phyloP scores from a whole-genome alignment of 2,329 filamentous ascomycete species.

The Zymoseptoria ardabiliae region DNA sequence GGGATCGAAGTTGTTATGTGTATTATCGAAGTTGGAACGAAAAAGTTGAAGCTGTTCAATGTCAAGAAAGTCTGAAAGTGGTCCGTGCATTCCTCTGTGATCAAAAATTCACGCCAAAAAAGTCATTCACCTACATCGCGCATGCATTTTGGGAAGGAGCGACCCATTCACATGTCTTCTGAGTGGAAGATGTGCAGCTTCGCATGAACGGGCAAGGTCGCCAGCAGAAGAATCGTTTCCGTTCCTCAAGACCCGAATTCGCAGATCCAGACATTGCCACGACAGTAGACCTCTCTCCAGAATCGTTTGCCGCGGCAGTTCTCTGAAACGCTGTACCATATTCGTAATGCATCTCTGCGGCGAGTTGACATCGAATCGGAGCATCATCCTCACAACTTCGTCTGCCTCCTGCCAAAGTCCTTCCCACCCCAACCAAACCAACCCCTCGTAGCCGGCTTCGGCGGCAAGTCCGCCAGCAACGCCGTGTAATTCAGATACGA shows the following conservation, averaged over 20 bases:
- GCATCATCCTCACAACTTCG: conserved; percentile 10
- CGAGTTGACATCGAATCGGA: no score
- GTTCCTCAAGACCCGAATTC: no score
- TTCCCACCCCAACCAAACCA: conserved; percentile 6
- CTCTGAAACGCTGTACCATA: no score
- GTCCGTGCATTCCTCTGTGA: neutral
- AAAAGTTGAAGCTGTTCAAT: neutral
- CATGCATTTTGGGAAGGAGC: no score
- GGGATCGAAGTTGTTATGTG: neutral
- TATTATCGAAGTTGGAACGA: neutral
- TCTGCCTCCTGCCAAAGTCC: conserved; percentile 11
- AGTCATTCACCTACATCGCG: neutral
- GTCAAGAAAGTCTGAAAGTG: neutral
- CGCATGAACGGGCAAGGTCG: no score
- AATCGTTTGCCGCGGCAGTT: no score
- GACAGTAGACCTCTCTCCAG: no score
- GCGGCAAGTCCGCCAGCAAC: conserved; percentile 45
- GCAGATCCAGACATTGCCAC: no score
- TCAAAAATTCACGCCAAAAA: neutral
- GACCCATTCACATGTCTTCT: no score
- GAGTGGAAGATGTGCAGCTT: no score
- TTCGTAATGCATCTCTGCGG: no score
- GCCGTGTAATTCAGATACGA: conserved; percentile 45
- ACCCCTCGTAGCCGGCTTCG: conserved; percentile 10
- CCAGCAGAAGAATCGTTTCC: no score